Conservation (phyloP, 768 basidiomycete species). For the Kwoniella pini region DNA sequence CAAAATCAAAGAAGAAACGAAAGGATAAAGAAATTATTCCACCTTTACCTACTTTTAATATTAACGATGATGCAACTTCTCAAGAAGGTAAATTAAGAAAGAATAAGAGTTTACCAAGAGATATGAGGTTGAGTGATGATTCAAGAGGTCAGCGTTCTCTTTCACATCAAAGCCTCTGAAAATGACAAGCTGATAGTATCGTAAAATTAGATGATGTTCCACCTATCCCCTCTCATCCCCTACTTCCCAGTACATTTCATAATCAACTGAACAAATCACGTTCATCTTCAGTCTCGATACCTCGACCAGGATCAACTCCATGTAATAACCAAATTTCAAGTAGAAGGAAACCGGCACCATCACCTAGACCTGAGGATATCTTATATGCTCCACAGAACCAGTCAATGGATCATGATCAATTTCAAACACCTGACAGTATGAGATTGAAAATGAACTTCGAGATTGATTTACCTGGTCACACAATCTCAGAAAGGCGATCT, state of each 20-base stretch:
- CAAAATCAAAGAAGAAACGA: constrained; percentile 18
- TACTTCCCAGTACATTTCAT: neutral
- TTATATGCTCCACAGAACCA: neutral
- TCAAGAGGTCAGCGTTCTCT: constrained; percentile 5
- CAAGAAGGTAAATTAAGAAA: neutral
- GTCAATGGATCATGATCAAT: neutral
- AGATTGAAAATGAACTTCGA: constrained; percentile 24
- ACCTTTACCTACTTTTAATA: constrained; percentile 1
- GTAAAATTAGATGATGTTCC: neutral
- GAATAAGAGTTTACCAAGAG: constrained; percentile 25
- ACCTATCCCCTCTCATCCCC: neutral
- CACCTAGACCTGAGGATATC: constrained; percentile 13
- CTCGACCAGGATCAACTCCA: no score
- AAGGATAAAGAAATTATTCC: constrained; percentile 10
- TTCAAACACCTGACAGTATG: constrained; percentile 25
- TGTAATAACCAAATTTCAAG: constrained; percentile 3
- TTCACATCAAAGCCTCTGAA: no score
- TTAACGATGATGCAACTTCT: neutral
- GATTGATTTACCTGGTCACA: constrained; percentile 15
- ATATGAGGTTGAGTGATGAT: constrained; percentile 21
- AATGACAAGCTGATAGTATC: no score
- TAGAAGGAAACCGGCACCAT: constrained; percentile 18
- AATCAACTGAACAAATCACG: neutral
- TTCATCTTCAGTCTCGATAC: neutral
- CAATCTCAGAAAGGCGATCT: neutral